Base-by-base conservation (phyloP, 495 filamentous ascomycete genomes). In the Podospora bellae-mahoneyi region DNA sequence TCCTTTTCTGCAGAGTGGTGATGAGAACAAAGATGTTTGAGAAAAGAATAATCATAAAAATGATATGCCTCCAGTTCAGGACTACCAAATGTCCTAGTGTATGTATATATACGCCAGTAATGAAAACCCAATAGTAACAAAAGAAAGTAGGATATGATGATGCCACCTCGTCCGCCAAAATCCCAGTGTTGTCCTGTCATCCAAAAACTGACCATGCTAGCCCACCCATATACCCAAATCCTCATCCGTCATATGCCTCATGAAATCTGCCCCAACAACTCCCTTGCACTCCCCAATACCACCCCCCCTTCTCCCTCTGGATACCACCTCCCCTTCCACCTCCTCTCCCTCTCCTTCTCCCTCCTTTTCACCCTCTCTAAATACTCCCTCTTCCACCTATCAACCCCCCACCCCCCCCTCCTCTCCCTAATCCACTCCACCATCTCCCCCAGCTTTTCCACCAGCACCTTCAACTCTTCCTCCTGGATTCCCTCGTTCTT, bases 321-420 rank as follows among this genome's bases (percentile, higher is more conserved):
- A 10, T 39, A 5, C 34, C 34, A 39, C 34, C 34, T 5, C 34
- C 34, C 34, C 3, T 10, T 39, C 34, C 39, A 48, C 9, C 9
- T 13, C 39, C 70, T 66, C 15, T 75, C 72, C 20, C 69, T 67
- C 56, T 74, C 73, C 59, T 74, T 69, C 39, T 73, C 68, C 26
- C 77, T 66, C 7, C 76, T 48, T 13, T 48, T 48, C 3, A 48
- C 9, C 39, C 39, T 48, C 39, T 48, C 39, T 2, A 48, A 48
- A 13, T 48, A 48, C 39, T 48, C 39, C 39, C 15, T 48, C 39
- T 48, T 48, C 39, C 39, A 48, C 39, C 13, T 48, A 48, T 48
- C 39, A 48, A 18, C 39, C 13, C 13, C 39, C 39, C 39, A 48
- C 9, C 5, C 18, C 39, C 39, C 39, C 13, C 13, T 48, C 2